phyloP scores from a whole-genome alignment of 805 yeast genomes.

The Candida silvicultrix region DNA sequence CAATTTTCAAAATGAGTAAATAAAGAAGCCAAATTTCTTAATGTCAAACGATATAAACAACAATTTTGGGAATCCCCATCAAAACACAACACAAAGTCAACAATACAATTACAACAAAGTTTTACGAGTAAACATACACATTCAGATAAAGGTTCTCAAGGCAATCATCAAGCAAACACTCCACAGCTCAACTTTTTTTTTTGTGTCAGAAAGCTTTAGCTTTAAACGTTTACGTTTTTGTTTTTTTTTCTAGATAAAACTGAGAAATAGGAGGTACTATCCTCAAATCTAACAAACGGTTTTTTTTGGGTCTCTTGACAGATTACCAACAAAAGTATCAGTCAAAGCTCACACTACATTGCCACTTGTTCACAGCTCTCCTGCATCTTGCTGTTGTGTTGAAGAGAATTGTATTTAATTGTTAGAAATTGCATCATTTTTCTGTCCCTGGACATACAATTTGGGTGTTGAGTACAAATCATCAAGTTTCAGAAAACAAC shows the following conservation, averaged over 20 bases:
- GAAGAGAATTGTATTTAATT: background rate
- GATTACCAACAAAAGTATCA: background rate
- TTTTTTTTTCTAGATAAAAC: background rate
- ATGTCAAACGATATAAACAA: background rate
- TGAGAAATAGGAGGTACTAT: background rate
- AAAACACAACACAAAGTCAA: background rate
- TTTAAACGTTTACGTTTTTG: background rate
- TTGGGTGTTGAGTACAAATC: background rate
- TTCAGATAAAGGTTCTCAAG: too few species aligned
- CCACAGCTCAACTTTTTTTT: too few species aligned
- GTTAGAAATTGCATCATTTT: background rate
- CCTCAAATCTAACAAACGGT: background rate
- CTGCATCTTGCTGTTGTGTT: background rate
- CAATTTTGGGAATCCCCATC: background rate
- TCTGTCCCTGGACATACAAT: background rate
- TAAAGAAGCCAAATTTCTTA: background rate
- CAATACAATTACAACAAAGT: background rate
- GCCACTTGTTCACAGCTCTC: background rate
- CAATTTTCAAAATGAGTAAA: background rate
- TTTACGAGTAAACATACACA: background rate
- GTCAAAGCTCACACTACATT: too few species aligned
- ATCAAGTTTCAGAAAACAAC: background rate
- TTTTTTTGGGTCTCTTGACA: background rate
- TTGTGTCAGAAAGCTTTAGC: background rate
- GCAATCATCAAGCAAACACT: background rate